phyloP scores from a whole-genome alignment of 2,329 filamentous ascomycete genomes.

The Neurospora sp. region DNA sequence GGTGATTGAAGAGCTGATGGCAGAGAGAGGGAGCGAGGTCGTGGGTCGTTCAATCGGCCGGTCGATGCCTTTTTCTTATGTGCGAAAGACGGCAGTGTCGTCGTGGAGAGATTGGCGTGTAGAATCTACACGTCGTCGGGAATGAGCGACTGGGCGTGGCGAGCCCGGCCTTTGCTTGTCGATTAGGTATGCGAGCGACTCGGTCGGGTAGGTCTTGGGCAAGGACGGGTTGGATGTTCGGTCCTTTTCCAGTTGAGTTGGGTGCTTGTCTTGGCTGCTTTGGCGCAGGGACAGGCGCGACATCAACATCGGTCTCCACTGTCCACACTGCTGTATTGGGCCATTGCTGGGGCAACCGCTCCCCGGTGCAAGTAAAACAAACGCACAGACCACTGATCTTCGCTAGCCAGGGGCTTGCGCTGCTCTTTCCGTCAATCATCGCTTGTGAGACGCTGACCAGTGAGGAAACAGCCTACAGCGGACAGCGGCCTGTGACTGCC shows the following conservation, averaged over 20 bases:
- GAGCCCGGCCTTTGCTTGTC: not conserved
- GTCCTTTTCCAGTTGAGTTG: not conserved
- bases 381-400: not conserved
- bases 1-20: not conserved
- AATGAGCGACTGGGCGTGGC: not conserved
- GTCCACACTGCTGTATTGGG: not conserved
- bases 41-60: not conserved
- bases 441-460: not conserved
- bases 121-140: not conserved
- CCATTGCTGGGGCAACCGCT: conserved; percentile 5
- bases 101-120: too few species aligned
- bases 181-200: not conserved
- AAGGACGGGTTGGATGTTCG: not conserved
- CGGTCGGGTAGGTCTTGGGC: not conserved
- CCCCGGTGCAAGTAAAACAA: not conserved
- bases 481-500: not conserved
- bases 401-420: not conserved
- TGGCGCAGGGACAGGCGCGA: conserved; percentile 1
- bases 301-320: conserved; percentile 2
- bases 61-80: not conserved
- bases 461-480: not conserved
- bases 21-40: conserved; percentile 1
- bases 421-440: not conserved
- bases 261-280: conserved; percentile 1
- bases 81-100: not conserved